Evolutionary conservation across 23 red algal species (phyloP).

Genomic region (Pyropia yezoensis): DNA sequence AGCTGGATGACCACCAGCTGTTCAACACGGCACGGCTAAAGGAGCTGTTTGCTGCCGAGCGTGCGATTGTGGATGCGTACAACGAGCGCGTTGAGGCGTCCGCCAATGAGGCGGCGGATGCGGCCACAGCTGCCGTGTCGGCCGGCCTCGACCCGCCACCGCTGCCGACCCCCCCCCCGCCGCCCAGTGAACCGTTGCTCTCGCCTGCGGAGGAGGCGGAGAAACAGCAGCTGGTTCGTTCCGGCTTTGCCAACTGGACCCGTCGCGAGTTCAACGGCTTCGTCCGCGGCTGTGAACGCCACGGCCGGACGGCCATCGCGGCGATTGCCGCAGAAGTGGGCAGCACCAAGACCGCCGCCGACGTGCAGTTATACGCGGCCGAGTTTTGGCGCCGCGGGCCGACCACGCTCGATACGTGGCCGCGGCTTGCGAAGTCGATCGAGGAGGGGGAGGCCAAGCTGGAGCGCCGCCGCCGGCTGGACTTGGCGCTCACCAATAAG

Average conservation of each 20-base stretch:
- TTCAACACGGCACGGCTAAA: constrained; percentile 69
- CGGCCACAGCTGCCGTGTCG: constrained; percentile 31
- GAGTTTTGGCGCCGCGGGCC: constrained; percentile 91
- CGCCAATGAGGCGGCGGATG: constrained; percentile 3
- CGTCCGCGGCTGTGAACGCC: constrained; percentile 78
- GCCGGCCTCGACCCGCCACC: constrained; percentile 36
- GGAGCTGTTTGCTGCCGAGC: constrained; percentile 72
- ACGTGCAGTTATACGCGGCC: constrained; percentile 63
- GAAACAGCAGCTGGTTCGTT: constrained; percentile 28
- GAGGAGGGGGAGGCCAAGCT: constrained; percentile 90
- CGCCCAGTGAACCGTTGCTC: constrained; percentile 29
- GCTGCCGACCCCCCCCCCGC: constrained; percentile 24
- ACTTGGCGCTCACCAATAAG: constrained; percentile 58
- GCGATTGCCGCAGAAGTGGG: constrained; percentile 83
- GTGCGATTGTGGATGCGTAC: constrained; percentile 60
- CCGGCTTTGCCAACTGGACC: constrained; percentile 77
- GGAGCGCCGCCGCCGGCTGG: constrained; percentile 80
- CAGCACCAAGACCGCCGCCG: constrained; percentile 48
- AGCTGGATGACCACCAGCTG: constrained; percentile 69
- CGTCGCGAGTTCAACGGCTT: constrained; percentile 81
- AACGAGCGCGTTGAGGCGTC: constrained; percentile 32
- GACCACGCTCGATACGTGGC: constrained; percentile 57
- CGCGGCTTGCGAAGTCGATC: constrained; percentile 61
- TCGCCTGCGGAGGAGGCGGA: constrained; percentile 55
- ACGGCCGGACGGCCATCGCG: constrained; percentile 78